These are phyloP conservation scores for Claviceps purpurea DNA, from an alignment of 2,329 filamentous ascomycete genomes.

Conservation along the genomic window DNA sequence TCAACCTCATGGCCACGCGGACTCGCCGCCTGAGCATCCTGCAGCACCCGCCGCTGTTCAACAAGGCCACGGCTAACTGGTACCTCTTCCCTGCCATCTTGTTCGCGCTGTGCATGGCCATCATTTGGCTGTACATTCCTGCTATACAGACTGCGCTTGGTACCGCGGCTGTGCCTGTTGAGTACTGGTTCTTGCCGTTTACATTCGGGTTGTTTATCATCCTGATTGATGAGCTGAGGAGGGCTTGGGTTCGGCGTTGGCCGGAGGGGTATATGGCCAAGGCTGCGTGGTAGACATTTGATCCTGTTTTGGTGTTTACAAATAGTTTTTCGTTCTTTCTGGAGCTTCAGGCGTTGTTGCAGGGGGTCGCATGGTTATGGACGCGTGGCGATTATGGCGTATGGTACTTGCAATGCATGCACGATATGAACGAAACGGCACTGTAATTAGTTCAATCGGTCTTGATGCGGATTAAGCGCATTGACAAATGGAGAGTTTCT, in stretches of 20 bases:
- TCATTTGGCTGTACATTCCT: slow-evolving; percentile 59
- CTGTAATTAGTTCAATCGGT: too few relatives aligned
- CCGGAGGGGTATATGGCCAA: slow-evolving; percentile 43
- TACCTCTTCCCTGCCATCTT: slow-evolving; percentile 57
- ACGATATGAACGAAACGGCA: too few relatives aligned
- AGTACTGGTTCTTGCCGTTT: slow-evolving; percentile 66
- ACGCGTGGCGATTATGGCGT: too few relatives aligned
- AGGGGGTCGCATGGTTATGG: too few relatives aligned
- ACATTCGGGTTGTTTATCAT: slow-evolving; percentile 49
- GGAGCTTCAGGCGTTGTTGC: too few relatives aligned
- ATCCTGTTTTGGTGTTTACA: not conserved
- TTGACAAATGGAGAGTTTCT: too few relatives aligned
- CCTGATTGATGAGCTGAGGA: slow-evolving; percentile 52
- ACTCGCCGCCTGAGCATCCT: slow-evolving; percentile 55
- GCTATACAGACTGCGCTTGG: slow-evolving; percentile 45
- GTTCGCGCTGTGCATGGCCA: slow-evolving; percentile 54
- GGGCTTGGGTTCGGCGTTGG: slow-evolving; percentile 46
- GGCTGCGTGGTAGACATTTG: slow-evolving; percentile 37
- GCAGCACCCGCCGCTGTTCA: slow-evolving; percentile 57
- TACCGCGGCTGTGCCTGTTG: slow-evolving; percentile 51
- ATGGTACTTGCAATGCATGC: too few relatives aligned
- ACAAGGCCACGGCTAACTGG: slow-evolving; percentile 50
- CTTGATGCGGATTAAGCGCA: too few relatives aligned
- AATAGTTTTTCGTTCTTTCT: not conserved
- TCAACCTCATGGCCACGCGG: slow-evolving; percentile 58